A percentile compares a stretch with the other conserved stretches of the same genome.
These are phyloP conservation scores for Geotrichum siamense DNA, from an alignment of 1,139 yeast species.

Conservation along the genomic window DNA sequence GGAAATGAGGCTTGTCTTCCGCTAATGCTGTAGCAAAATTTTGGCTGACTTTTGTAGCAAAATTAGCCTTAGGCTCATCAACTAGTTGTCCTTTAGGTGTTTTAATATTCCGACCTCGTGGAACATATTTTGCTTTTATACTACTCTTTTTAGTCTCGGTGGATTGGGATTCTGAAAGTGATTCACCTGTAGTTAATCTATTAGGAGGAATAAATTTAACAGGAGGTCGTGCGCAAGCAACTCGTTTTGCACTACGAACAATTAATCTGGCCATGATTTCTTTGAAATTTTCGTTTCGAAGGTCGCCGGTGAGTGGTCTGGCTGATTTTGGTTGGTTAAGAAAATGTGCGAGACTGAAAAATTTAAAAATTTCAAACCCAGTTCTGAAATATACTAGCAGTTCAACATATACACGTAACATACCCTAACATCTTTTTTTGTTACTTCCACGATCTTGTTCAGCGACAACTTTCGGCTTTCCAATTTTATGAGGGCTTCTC, in stretches of 20 bases:
- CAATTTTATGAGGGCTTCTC: no score
- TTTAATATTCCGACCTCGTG: slow-evolving; percentile 8
- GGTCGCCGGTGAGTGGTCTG: slow-evolving; percentile 1
- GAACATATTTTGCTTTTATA: neutral
- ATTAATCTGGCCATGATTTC: slow-evolving; percentile 15
- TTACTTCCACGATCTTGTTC: no score
- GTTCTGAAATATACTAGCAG: neutral
- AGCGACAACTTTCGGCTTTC: no score
- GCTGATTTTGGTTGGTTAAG: slow-evolving; percentile 3
- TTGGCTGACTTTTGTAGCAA: slow-evolving; percentile 21
- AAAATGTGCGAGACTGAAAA: slow-evolving; percentile 1
- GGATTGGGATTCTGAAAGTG: neutral
- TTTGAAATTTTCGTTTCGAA: no score
- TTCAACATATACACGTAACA: neutral
- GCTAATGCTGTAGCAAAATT: slow-evolving; percentile 51
- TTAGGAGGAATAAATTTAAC: slow-evolving; percentile 13
- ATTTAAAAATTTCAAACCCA: slow-evolving; percentile 1
- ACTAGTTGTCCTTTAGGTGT: neutral
- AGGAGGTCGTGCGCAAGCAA: slow-evolving; percentile 16
- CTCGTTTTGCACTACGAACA: slow-evolving; percentile 14
- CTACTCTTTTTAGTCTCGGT: neutral
- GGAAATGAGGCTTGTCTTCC: slow-evolving; percentile 69
- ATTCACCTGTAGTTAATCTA: slow-evolving; percentile 5
- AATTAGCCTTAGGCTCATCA: slow-evolving; percentile 1
- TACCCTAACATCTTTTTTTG: slow-evolving; percentile 6